phyloP scores from a whole-genome alignment of 73 alveolate genomes.

The Paramecium sonneborni region DNA sequence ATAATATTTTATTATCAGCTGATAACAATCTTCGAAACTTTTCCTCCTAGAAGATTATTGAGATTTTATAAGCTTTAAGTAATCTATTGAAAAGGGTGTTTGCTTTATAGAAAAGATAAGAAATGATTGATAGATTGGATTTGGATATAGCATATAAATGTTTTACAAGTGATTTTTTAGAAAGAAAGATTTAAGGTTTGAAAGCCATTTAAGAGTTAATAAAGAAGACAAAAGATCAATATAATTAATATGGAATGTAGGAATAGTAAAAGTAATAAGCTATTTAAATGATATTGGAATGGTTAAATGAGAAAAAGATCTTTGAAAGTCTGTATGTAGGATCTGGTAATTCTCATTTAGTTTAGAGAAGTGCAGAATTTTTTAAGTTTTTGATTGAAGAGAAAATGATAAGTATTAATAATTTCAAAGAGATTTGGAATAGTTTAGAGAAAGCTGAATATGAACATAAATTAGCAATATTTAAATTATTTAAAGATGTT shows the following conservation, averaged over 20 bases:
- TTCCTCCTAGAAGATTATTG: conserved; percentile 77
- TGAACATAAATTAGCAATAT: conserved; percentile 76
- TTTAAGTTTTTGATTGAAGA: conserved; percentile 73
- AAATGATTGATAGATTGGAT: conserved; percentile 68
- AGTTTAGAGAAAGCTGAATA: conserved; percentile 76
- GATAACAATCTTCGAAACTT: conserved; percentile 76
- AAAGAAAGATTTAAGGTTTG: conserved; percentile 86
- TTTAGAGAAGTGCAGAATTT: conserved; percentile 80
- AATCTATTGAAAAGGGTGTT: conserved; percentile 71
- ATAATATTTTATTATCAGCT: conserved; percentile 70
- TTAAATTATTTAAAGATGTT: conserved; percentile 73
- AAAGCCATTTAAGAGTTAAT: conserved; percentile 74
- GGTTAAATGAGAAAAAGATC: conserved; percentile 75
- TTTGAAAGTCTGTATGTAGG: conserved; percentile 74
- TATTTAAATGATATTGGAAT: conserved; percentile 42
- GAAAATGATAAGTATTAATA: conserved; percentile 67
- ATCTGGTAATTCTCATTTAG: conserved; percentile 76
- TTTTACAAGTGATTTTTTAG: conserved; percentile 78
- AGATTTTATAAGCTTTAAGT: conserved; percentile 63
- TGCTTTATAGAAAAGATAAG: conserved; percentile 62
- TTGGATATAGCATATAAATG: conserved; percentile 75
- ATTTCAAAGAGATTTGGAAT: conserved; percentile 80
- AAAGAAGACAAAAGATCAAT: conserved; percentile 59
- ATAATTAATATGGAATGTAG: conserved; percentile 43
- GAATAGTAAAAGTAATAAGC: not conserved